Base-by-base conservation (phyloP, 768 basidiomycete species). In the Leccinum broughii region DNA sequence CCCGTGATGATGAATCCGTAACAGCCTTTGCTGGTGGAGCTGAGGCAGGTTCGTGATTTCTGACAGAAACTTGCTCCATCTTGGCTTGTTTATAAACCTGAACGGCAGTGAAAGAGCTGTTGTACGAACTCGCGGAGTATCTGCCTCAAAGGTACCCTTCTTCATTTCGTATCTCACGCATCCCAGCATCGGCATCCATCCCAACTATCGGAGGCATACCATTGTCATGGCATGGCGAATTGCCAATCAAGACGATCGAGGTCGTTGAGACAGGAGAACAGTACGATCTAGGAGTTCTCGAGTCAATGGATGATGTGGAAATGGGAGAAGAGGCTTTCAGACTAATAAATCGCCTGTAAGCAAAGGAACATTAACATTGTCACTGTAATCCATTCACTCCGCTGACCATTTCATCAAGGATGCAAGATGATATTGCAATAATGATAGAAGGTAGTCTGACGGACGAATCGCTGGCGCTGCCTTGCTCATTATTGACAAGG, bases 111-210 rank as follows among this genome's bases (percentile, higher is more conserved):
- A 76, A 85, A 56, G 89, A 91, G 69, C 75, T 89, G 20, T 78
- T 88, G 4, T 83, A 89, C 61, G 88, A 90, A 67, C 74, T 92
- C 48, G 79, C 84, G 1, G 88, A 88, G 64, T 90, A 88, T 65
- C 78, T 92, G 28, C 79, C 82, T n/a, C 77, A 76, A 52, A 81
- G 89, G 41, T 88, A 89, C 65, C 89, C 90, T 4, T 72, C 70
- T 20, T 78, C 83, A 3, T 91, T 86, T 66, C 66, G 71, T n/a
- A 77, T 86, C 39, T 75, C 72, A 9, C 83, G 89, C n/a, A 59
- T 72, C 17, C 41, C 61, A 7, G 20, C 20, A 9, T 59, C 59
- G 26, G 51, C 63, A 6, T 32, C 54, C 22, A 51, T 49, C 30
- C 70, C 73, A 1, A 60, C 53, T 7, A 66, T 69, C 54, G 60